Percentiles rank a stretch among this genome's conserved stretches.
Evolutionary conservation across 768 basidiomycete genomes (phyloP).

Genomic region (Lactifluus echinatus): DNA sequence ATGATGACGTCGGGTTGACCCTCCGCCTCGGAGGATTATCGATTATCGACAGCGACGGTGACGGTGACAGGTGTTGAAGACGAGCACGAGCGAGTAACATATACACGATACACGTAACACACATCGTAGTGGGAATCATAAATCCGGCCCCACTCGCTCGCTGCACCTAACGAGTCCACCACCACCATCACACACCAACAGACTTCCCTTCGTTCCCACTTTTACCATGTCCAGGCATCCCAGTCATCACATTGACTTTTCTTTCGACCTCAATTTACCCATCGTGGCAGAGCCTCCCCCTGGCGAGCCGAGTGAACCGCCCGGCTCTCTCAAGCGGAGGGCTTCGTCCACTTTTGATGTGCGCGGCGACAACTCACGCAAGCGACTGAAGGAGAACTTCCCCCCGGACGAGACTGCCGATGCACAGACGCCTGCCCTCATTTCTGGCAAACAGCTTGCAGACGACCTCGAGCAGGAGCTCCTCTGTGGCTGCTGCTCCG

Average conservation of each 20-base stretch:
- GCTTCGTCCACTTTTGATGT: constrained; percentile 17
- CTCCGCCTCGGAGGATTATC: too few relatives aligned
- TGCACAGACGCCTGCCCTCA: constrained; percentile 10
- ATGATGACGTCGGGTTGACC: constrained; percentile 12
- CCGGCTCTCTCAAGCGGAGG: constrained; percentile 17
- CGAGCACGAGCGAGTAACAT: too few relatives aligned
- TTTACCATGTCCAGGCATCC: not conserved
- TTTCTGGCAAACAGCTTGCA: constrained; percentile 33
- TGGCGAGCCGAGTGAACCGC: constrained; percentile 2
- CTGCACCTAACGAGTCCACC: too few relatives aligned
- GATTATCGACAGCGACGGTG: too few relatives aligned
- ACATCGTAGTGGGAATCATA: too few relatives aligned
- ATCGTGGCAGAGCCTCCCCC: not conserved
- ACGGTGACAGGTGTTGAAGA: too few relatives aligned
- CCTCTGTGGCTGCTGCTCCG: constrained; percentile 81
- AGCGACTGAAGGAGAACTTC: constrained; percentile 18
- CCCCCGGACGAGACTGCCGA: constrained; percentile 9
- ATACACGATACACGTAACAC: too few relatives aligned
- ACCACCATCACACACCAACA: too few relatives aligned
- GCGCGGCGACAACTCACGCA: constrained; percentile 8
- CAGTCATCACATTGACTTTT: constrained; percentile 34
- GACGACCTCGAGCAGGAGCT: constrained; percentile 66
- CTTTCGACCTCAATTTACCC: constrained; percentile 26
- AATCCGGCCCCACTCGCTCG: too few relatives aligned
- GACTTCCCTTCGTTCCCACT: not conserved